These are phyloP conservation scores for Hyaloscypha hepaticicola DNA, from an alignment of 495 filamentous ascomycete genomes.

Conservation along the genomic window DNA sequence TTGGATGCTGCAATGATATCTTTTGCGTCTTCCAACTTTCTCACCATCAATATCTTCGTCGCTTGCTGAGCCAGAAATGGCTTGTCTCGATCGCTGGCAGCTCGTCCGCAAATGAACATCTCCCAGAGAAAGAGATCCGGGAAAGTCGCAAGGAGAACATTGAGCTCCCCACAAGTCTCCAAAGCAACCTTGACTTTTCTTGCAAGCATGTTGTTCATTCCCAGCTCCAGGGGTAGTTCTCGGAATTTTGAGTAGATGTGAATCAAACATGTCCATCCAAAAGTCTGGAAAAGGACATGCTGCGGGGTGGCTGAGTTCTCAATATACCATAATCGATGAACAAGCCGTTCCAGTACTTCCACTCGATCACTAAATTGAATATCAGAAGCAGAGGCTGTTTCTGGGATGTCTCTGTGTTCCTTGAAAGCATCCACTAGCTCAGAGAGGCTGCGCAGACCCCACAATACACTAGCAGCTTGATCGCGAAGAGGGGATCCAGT, in stretches of 20 bases:
- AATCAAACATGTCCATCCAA: constrained; percentile 24
- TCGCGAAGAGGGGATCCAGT: constrained; percentile 13
- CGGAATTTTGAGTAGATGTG: constrained; percentile 24
- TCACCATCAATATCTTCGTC: constrained; percentile 20
- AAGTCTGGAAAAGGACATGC: constrained; percentile 22
- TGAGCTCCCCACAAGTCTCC: constrained; percentile 20
- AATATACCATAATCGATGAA: constrained; percentile 20
- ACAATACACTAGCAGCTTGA: constrained; percentile 19
- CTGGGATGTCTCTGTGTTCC: constrained; percentile 1
- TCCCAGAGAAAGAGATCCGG: constrained; percentile 27
- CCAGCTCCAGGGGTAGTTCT: constrained; percentile 21
- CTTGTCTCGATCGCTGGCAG: constrained; percentile 17
- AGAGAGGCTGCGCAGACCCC: constrained; percentile 26
- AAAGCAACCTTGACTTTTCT: constrained; percentile 4
- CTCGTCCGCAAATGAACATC: constrained; percentile 27
- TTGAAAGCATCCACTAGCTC: constrained; percentile 17
- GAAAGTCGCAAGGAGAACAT: constrained; percentile 28
- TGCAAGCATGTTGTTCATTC: constrained; percentile 25
- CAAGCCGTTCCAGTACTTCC: constrained; percentile 26
- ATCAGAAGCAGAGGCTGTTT: constrained; percentile 10
- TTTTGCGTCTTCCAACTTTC: constrained; percentile 14
- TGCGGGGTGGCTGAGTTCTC: constrained; percentile 13
- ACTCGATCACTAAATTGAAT: constrained; percentile 26
- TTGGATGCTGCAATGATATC: constrained; percentile 16
- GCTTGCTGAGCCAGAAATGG: constrained; percentile 25